Evolutionary conservation across 495 filamentous ascomycete species (phyloP).

Genomic region (Xylaria cubensis): DNA sequence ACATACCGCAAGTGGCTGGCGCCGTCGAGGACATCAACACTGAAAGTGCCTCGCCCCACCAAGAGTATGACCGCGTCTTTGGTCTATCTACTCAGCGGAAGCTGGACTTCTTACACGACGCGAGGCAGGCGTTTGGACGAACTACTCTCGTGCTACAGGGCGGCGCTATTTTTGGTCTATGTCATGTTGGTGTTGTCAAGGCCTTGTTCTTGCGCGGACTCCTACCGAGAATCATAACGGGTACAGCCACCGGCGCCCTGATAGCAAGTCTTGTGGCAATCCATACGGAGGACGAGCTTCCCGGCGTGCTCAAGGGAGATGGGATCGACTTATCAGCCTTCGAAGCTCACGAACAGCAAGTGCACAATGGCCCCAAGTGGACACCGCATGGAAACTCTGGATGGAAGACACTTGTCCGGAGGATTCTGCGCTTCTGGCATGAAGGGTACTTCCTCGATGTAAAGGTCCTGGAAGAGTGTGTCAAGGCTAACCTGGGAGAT

Average conservation of each 20-base stretch:
- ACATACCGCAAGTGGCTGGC: conserved; percentile 81
- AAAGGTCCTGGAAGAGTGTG: conserved; percentile 81
- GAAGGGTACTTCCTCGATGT: conserved; percentile 88
- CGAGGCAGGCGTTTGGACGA: conserved; percentile 86
- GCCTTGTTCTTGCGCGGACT: conserved; percentile 84
- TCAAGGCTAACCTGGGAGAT: conserved; percentile 84
- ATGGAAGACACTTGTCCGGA: conserved; percentile 64
- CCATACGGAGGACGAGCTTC: conserved; percentile 86
- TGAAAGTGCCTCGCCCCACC: conserved; percentile 32
- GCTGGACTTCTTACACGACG: conserved; percentile 87
- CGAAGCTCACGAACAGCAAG: conserved; percentile 47
- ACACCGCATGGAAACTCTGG: conserved; percentile 47
- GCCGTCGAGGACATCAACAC: conserved; percentile 78
- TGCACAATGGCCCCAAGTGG: conserved; percentile 23
- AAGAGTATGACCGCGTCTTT: conserved; percentile 49
- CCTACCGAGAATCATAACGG: conserved; percentile 88
- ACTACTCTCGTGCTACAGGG: conserved; percentile 88
- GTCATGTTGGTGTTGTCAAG: conserved; percentile 90
- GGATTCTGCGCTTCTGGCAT: conserved; percentile 67
- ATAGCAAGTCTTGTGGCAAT: conserved; percentile 90
- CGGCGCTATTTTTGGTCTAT: conserved; percentile 89
- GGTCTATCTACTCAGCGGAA: conserved; percentile 83
- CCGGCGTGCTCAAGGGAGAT: conserved; percentile 75
- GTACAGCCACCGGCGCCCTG: conserved; percentile 87
- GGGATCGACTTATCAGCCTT: conserved; percentile 87